Evolutionary conservation across 75 land plant species (phyloP).

Genomic region (Chamaecyparis obtusa): DNA sequence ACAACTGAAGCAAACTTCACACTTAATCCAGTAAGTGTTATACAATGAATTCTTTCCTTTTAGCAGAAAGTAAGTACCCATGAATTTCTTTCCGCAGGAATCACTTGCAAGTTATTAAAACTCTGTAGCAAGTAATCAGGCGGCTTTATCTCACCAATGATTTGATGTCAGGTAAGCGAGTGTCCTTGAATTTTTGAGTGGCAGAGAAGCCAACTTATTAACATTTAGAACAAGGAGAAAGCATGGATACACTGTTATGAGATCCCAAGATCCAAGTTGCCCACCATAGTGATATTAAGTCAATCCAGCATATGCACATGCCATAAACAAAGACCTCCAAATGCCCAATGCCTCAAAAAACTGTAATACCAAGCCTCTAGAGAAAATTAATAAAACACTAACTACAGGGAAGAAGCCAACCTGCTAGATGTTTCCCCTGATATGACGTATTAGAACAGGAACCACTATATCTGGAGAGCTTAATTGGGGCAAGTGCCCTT

Average conservation of each 20-base stretch:
- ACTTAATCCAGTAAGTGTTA: no score
- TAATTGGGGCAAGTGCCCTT: constrained; percentile 91
- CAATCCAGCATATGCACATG: background rate
- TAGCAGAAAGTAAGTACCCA: background rate
- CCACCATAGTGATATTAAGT: background rate
- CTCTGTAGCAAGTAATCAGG: background rate
- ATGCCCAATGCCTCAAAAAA: background rate
- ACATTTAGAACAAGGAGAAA: background rate
- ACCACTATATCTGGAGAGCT: constrained; percentile 79
- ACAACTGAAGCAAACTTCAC: no score
- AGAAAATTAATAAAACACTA: background rate
- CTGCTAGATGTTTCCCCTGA: constrained; percentile 19
- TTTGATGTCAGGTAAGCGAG: background rate
- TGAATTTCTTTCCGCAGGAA: background rate
- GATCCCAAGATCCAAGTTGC: background rate
- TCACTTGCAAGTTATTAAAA: background rate
- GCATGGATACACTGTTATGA: background rate
- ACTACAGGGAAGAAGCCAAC: background rate
- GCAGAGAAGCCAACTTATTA: background rate
- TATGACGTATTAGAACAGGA: constrained; percentile 65
- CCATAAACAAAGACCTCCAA: background rate
- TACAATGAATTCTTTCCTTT: background rate
- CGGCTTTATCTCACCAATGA: background rate
- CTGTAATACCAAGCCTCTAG: background rate
- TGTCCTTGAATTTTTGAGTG: background rate